phyloP scores from a whole-genome alignment of 805 yeast species.

The Komagataella pastoris region DNA sequence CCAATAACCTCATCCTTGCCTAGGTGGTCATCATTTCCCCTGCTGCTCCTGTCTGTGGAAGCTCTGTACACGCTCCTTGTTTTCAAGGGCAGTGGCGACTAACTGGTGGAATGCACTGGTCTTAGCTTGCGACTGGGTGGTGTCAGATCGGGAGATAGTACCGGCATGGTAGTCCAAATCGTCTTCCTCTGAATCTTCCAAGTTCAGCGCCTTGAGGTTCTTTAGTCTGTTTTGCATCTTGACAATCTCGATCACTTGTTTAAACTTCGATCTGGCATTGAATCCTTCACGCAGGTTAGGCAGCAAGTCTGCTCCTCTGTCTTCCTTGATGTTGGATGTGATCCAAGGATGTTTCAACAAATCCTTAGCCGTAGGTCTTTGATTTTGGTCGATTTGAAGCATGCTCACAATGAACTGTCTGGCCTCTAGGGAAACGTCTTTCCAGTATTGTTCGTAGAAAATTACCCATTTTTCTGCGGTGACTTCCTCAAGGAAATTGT shows the following conservation, averaged over 20 bases:
- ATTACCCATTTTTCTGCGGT: slow-evolving; percentile 60
- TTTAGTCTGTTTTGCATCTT: slow-evolving; percentile 68
- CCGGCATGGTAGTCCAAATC: not conserved
- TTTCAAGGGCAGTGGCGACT: slow-evolving; percentile 2
- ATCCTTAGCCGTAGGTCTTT: slow-evolving; percentile 56
- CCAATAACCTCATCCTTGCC: not conserved
- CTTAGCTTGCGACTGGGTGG: not conserved
- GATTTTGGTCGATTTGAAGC: slow-evolving; percentile 50
- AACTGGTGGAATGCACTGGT: slow-evolving; percentile 1
- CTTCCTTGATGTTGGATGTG: slow-evolving; percentile 18
- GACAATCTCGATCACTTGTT: slow-evolving; percentile 77
- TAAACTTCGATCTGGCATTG: slow-evolving; percentile 73
- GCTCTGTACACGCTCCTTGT: slow-evolving; percentile 1
- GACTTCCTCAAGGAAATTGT: slow-evolving; percentile 73
- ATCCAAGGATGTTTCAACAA: slow-evolving; percentile 72
- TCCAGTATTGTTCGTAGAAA: slow-evolving; percentile 85
- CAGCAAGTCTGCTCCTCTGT: slow-evolving; percentile 45
- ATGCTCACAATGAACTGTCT: slow-evolving; percentile 63
- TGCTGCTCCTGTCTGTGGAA: not conserved
- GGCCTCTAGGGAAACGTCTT: slow-evolving; percentile 66
- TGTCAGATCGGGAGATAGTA: not conserved
- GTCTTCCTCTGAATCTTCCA: slow-evolving; percentile 40
- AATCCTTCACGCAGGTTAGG: slow-evolving; percentile 72
- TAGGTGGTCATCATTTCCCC: not conserved
- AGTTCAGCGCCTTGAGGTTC: slow-evolving; percentile 38